A percentile compares a stretch with the other conserved stretches of the same genome.
phyloP scores from a whole-genome alignment of 139 green algal species.

The Marvania coccoides region DNA sequence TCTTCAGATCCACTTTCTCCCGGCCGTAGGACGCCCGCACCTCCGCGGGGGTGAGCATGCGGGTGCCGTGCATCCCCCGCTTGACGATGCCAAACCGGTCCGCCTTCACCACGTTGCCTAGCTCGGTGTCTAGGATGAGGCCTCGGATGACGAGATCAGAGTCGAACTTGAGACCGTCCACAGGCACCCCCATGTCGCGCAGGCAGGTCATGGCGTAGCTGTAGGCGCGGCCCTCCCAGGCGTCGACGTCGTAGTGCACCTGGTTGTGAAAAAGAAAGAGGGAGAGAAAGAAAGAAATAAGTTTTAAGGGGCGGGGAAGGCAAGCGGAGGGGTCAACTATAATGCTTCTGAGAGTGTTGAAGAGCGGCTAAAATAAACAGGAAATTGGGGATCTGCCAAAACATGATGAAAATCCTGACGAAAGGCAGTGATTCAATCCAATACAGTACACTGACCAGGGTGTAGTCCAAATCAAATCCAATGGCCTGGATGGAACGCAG shows the following conservation, averaged over 20 bases:
- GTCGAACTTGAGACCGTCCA: constrained; percentile 85
- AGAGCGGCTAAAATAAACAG: too few relatives aligned
- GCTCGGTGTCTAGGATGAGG: constrained; percentile 52
- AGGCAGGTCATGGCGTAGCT: constrained; percentile 33
- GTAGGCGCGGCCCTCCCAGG: constrained; percentile 88
- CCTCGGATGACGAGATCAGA: constrained; percentile 75
- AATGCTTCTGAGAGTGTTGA: too few relatives aligned
- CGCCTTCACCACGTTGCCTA: constrained; percentile 58
- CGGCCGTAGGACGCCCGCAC: constrained; percentile 72
- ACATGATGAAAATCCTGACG: too few relatives aligned
- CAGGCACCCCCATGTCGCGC: constrained; percentile 46
- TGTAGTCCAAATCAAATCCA: constrained; percentile 84
- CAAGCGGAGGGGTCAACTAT: too few relatives aligned
- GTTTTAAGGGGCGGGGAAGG: too few relatives aligned
- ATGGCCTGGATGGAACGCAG: constrained; percentile 84
- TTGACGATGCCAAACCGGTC: constrained; percentile 76
- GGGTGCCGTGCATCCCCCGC: constrained; percentile 87
- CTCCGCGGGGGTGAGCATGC: constrained; percentile 73
- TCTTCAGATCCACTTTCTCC: constrained; percentile 80
- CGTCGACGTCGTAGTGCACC: constrained; percentile 93
- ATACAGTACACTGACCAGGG: too few relatives aligned
- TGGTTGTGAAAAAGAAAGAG: too few relatives aligned
- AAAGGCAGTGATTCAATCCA: too few relatives aligned
- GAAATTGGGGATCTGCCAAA: too few relatives aligned
- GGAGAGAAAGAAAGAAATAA: too few relatives aligned